Evolutionary conservation across 768 basidiomycete genomes (phyloP).

Genomic region (Myochromella boudieri): DNA sequence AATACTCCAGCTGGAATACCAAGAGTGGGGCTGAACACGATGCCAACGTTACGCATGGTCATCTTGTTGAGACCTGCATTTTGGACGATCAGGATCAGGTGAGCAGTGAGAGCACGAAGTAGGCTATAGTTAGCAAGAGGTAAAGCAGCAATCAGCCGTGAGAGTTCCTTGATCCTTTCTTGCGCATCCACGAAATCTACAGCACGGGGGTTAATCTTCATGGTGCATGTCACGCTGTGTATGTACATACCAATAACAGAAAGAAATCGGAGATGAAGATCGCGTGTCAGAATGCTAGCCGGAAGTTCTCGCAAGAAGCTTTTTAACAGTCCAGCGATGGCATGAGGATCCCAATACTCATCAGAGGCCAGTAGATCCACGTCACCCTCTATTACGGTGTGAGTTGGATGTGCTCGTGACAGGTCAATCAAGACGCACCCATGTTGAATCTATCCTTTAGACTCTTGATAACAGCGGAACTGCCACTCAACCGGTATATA

Average conservation of each 20-base stretch:
- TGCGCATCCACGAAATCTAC: slow-evolving; percentile 86
- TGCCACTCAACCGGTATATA: slow-evolving; percentile 93
- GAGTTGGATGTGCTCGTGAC: slow-evolving; percentile 8
- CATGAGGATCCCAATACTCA: slow-evolving; percentile 97
- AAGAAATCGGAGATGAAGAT: slow-evolving; percentile 88
- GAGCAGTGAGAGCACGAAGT: slow-evolving; percentile 90
- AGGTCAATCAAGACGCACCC: slow-evolving; percentile 49
- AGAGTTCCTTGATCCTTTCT: slow-evolving; percentile 86
- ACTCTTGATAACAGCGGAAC: slow-evolving; percentile 91
- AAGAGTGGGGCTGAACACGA: slow-evolving; percentile 96
- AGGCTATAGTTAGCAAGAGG: slow-evolving; percentile 93
- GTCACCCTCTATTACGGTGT: slow-evolving; percentile 77
- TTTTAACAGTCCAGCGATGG: slow-evolving; percentile 94
- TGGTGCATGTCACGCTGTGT: slow-evolving; percentile 4
- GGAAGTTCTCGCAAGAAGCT: slow-evolving; percentile 92
- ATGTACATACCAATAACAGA: slow-evolving; percentile 83
- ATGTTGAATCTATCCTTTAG: slow-evolving; percentile 91
- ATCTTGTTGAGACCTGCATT: slow-evolving; percentile 93
- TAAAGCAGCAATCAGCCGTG: slow-evolving; percentile 80
- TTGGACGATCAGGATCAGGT: slow-evolving; percentile 92
- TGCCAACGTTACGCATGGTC: slow-evolving; percentile 98
- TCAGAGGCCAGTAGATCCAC: slow-evolving; percentile 84
- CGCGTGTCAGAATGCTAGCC: slow-evolving; percentile 87
- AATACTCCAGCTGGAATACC: slow-evolving; percentile 98
- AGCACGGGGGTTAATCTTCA: background rate